Evolutionary conservation across 2,329 filamentous ascomycete species (phyloP), one percentile per base, ranked within the genome.

Genomic region (Penicillium psychrosexuale): DNA sequence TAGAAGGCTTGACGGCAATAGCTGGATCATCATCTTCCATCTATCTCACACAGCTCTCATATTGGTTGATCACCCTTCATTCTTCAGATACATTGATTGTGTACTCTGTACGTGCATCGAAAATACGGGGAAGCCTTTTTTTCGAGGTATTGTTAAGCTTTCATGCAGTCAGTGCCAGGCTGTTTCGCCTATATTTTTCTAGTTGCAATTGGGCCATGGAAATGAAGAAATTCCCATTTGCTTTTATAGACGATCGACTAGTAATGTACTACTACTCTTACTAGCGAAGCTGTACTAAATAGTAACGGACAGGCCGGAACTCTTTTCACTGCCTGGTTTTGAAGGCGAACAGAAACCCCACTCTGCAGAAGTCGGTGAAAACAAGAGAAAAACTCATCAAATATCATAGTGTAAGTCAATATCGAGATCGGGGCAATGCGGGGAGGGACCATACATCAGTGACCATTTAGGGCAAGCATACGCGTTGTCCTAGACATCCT

Each of bases 391-490:
- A 36, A 31, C 6, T 24, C 19, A 17, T 24, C 36, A 3, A 12
- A 46, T 11, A 30, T 19, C 1, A 17, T 17, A 39, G 15, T 17
- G 27, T 22, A 17, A 43, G 24, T 11, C 22, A 42, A 11, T 30
- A 17, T 17, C 19, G 33, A 33, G 22, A 52, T 59, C 56, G 58
- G 60, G 40, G 43, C 8, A 62, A 61, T 52, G 61, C 58, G 61
- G 60, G 61, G 60, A 36, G 24, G 22, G 43, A 34, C 27, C 42
- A 50, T 30, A 47, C 38, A 56, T 56, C 42, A 51, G 43, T 51
- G 40, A 61, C 59, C 61, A 11, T 44, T 61, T 60, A 19, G 34
- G 59, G 62, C 47, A 64, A 58, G 43, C 51, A 33, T 50, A 63
- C 50, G 57, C 62, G 61, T 60, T 24, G 27, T 31, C 11, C 28